A percentile compares a stretch with the other conserved stretches of the same genome.
Evolutionary conservation across 2,329 filamentous ascomycete species (phyloP).

Genomic region (Myriosclerotinia duriaeana): DNA sequence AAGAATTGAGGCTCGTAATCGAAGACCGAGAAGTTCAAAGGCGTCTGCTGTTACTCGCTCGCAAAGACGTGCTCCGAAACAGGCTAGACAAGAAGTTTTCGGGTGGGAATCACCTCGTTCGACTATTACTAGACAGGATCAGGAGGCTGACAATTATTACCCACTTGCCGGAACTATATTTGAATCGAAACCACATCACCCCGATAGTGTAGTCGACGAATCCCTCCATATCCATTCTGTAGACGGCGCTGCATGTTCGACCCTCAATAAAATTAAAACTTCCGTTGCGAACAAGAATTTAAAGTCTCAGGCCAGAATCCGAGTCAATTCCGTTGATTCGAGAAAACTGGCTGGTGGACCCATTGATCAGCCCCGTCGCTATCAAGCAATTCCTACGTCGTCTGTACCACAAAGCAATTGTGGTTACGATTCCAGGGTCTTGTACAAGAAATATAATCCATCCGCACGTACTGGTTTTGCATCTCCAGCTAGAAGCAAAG

Average conservation of each 20-base stretch:
- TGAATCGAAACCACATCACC: neutral
- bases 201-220: neutral
- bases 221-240: constrained; percentile 19
- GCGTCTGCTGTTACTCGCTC: constrained; percentile 24
- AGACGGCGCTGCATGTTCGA: constrained; percentile 31
- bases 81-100: constrained; percentile 32
- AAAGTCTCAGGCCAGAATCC: neutral
- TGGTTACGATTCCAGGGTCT: constrained; percentile 32
- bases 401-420: constrained; percentile 13
- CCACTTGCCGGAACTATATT: neutral
- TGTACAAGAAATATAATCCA: constrained; percentile 23
- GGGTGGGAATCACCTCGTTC: constrained; percentile 28
- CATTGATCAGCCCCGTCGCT: constrained; percentile 27
- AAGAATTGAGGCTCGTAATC: constrained; percentile 24
- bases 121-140: constrained; percentile 2
- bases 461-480: constrained; percentile 1
- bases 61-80: constrained; percentile 28
- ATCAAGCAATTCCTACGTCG: constrained; percentile 24
- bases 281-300: constrained; percentile 13
- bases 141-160: neutral
- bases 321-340: neutral
- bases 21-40: constrained; percentile 25
- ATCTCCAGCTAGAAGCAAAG: constrained; percentile 13
- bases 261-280: constrained; percentile 21
- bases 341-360: constrained; percentile 18